Percentiles rank a stretch among this genome's conserved stretches.
Evolutionary conservation across 768 basidiomycete species (phyloP).

Genomic region (Lentinula guzmanii): DNA sequence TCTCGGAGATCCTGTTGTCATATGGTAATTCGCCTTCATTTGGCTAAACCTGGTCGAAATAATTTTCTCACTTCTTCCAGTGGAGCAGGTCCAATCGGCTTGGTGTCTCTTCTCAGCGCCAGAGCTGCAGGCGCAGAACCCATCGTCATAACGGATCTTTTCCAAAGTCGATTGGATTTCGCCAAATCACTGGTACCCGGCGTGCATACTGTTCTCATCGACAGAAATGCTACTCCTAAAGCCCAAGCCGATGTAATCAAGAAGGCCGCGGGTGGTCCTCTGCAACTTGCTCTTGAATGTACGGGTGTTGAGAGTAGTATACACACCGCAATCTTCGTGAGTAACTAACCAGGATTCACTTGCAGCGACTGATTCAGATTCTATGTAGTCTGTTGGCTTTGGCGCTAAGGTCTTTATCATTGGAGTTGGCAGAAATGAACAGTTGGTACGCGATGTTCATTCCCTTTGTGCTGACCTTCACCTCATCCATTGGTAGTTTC

Average conservation of each 20-base stretch:
- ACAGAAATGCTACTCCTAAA: conserved; percentile 37
- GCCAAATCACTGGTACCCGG: conserved; percentile 57
- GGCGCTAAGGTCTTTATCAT: conserved; percentile 68
- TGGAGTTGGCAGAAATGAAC: conserved; percentile 63
- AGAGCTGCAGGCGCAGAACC: conserved; percentile 67
- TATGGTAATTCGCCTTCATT: conserved; percentile 38
- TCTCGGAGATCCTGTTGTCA: conserved; percentile 56
- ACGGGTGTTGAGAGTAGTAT: conserved; percentile 61
- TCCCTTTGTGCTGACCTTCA: not conserved
- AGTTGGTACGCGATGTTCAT: conserved; percentile 30
- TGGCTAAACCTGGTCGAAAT: not conserved
- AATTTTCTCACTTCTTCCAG: conserved; percentile 19
- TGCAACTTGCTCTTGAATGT: conserved; percentile 56
- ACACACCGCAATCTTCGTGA: conserved; percentile 51
- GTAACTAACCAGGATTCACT: conserved; percentile 10
- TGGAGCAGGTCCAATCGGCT: conserved; percentile 65
- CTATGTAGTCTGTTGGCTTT: conserved; percentile 48
- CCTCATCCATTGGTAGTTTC: conserved; percentile 35
- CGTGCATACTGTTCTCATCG: conserved; percentile 51
- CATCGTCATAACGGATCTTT: conserved; percentile 62
- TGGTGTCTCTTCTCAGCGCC: conserved; percentile 55
- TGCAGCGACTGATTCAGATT: not conserved
- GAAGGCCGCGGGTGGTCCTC: conserved; percentile 37
- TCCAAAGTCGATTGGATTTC: conserved; percentile 61
- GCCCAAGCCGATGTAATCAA: conserved; percentile 50